A percentile compares a stretch with the other conserved stretches of the same genome.
These are phyloP conservation scores for Hericium rajendrae DNA, from an alignment of 768 basidiomycete genomes.

Conservation along the genomic window DNA sequence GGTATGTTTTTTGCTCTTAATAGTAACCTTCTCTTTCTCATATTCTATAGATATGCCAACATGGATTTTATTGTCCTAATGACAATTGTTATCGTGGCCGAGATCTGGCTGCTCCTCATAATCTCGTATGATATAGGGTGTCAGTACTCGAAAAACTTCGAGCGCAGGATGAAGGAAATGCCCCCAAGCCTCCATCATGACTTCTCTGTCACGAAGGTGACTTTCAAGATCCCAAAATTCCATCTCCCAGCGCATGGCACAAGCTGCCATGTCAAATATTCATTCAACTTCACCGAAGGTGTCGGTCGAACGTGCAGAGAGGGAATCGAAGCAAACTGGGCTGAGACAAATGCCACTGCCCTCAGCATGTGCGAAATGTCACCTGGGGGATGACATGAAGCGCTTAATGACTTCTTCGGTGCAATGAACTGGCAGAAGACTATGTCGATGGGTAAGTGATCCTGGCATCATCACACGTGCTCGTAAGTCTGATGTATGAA, in stretches of 20 bases:
- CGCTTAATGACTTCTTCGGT: conserved; percentile 6
- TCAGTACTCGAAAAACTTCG: conserved; percentile 1
- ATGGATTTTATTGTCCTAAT: conserved; percentile 15
- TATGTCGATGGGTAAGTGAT: background rate
- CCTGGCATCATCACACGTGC: background rate
- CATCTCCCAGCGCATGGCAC: conserved; percentile 12
- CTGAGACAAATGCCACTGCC: conserved; percentile 2
- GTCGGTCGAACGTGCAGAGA: no score
- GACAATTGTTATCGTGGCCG: background rate
- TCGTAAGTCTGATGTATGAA: background rate
- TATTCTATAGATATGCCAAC: conserved; percentile 13
- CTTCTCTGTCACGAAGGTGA: background rate
- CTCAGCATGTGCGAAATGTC: conserved; percentile 10
- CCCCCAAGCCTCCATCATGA: background rate
- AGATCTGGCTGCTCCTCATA: background rate
- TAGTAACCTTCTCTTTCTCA: background rate
- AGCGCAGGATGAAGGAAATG: background rate
- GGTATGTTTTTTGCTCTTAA: background rate
- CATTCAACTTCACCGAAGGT: no score
- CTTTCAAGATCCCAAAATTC: conserved; percentile 1
- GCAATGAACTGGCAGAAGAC: conserved; percentile 11
- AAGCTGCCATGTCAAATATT: conserved; percentile 9
- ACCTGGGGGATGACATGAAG: conserved; percentile 4
- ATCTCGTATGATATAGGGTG: conserved; percentile 1
- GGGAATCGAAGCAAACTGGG: no score